Evolutionary conservation across 768 basidiomycete genomes (phyloP).

Genomic region (Leucocoprinus leucothites): DNA sequence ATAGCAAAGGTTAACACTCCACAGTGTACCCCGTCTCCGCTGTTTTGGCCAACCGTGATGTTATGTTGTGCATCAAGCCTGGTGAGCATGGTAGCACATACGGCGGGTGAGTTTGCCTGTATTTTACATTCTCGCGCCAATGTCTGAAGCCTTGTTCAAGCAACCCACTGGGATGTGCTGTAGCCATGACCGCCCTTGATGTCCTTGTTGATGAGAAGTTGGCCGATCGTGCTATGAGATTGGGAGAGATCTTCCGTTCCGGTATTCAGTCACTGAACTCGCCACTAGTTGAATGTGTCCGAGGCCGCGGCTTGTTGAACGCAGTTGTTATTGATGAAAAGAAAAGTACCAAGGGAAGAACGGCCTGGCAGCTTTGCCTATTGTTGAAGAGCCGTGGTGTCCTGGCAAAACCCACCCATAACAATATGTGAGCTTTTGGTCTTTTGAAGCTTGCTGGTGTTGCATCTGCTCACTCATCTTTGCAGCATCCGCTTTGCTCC

Average conservation of each 20-base stretch:
- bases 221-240: slow-evolving; percentile 68
- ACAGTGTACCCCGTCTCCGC: slow-evolving; percentile 95
- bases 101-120: slow-evolving; percentile 63
- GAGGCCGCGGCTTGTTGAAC: slow-evolving; percentile 88
- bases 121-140: slow-evolving; percentile 1
- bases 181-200: slow-evolving; percentile 86
- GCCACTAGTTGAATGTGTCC: slow-evolving; percentile 73
- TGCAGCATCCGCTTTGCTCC: slow-evolving; percentile 93
- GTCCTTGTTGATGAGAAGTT: slow-evolving; percentile 91
- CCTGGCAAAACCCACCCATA: slow-evolving; percentile 94
- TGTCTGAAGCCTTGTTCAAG: slow-evolving; percentile 30
- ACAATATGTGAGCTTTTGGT: slow-evolving; percentile 71
- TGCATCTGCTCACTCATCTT: background rate
- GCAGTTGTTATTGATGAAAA: slow-evolving; percentile 91
- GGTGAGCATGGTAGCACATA: slow-evolving; percentile 97
- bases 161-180: slow-evolving; percentile 95
- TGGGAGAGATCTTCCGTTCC: slow-evolving; percentile 81
- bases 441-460: background rate
- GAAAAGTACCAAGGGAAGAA: slow-evolving; percentile 70
- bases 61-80: slow-evolving; percentile 93
- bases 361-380: slow-evolving; percentile 96
- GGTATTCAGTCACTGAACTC: slow-evolving; percentile 57
- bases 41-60: slow-evolving; percentile 84
- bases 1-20: background rate
- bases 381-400: slow-evolving; percentile 88